A percentile compares a stretch with the other conserved stretches of the same genome.
Conservation (phyloP, 2,329 filamentous ascomycete genomes). For the Diatrype stigma region DNA sequence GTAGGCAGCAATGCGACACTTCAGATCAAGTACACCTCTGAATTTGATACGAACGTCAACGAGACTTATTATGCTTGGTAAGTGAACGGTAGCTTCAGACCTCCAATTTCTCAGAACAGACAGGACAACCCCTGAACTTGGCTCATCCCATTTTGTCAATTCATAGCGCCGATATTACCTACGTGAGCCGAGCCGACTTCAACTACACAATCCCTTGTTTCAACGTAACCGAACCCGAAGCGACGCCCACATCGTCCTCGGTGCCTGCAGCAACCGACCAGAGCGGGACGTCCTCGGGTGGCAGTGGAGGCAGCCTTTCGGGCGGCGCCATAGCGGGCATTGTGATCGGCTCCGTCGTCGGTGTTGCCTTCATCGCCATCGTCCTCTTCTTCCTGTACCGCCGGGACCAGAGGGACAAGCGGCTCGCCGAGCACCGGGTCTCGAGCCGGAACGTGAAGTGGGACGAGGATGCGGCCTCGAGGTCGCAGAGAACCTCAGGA, state of each 20-base stretch:
- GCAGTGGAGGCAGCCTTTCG: background rate
- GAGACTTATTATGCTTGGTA: conserved; percentile 46
- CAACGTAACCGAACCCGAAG: conserved; percentile 32
- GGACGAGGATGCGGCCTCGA: conserved; percentile 1
- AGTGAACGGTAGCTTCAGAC: background rate
- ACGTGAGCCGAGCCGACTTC: conserved; percentile 33
- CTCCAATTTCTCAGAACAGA: background rate
- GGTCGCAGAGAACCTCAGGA: background rate
- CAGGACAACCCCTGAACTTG: background rate
- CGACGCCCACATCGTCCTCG: background rate
- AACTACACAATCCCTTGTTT: conserved; percentile 35
- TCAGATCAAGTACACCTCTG: conserved; percentile 43
- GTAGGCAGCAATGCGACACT: conserved; percentile 44
- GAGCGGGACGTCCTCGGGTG: background rate
- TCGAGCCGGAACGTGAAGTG: conserved; percentile 4
- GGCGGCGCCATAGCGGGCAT: conserved; percentile 3
- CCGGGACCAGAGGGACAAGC: conserved; percentile 3
- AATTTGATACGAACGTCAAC: conserved; percentile 31
- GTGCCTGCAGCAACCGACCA: background rate
- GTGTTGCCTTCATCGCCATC: background rate
- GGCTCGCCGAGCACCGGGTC: background rate
- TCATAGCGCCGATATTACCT: conserved; percentile 41
- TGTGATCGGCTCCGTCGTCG: conserved; percentile 1
- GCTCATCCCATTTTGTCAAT: background rate
- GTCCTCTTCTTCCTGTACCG: conserved; percentile 4